phyloP scores from a whole-genome alignment of 805 yeast species.

The Lipomyces orientalis region DNA sequence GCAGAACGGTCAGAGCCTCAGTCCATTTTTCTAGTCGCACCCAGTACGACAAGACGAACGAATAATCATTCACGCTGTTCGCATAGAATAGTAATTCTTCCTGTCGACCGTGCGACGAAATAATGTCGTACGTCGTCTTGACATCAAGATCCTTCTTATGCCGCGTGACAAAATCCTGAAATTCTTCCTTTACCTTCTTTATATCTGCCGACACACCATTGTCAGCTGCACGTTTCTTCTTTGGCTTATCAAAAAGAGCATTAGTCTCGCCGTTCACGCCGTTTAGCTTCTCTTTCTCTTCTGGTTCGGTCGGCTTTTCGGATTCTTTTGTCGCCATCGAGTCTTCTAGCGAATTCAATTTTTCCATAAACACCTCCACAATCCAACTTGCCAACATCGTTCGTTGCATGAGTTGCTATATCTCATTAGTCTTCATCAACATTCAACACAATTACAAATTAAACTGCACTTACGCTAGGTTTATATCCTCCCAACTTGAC shows the following conservation, averaged over 20 bases:
- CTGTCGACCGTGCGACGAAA: conserved; percentile 68
- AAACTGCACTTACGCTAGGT: conserved; percentile 17
- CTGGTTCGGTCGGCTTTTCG: conserved; percentile 26
- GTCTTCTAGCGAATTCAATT: conserved; percentile 52
- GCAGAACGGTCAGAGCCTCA: conserved; percentile 65
- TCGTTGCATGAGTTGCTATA: conserved; percentile 51
- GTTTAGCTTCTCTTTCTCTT: conserved; percentile 17
- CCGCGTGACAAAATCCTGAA: conserved; percentile 57
- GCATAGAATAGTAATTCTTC: conserved; percentile 72
- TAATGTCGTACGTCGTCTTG: conserved; percentile 71
- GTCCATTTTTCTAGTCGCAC: conserved; percentile 74
- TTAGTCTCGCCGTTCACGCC: conserved; percentile 27
- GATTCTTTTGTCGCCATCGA: conserved; percentile 40
- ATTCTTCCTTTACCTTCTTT: conserved; percentile 43
- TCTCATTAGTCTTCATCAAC: background rate
- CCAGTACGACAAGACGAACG: conserved; percentile 71
- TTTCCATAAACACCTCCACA: conserved; percentile 61
- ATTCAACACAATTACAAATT: background rate
- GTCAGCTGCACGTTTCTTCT: conserved; percentile 41
- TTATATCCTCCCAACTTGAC: conserved; percentile 48
- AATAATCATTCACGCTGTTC: conserved; percentile 67
- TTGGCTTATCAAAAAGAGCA: conserved; percentile 48
- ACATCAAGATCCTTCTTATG: conserved; percentile 62
- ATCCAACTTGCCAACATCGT: conserved; percentile 69
- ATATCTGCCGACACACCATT: conserved; percentile 42